Evolutionary conservation across 805 yeast species (phyloP), one percentile per base, ranked within the genome.

Genomic region (Candida manassasensis): DNA sequence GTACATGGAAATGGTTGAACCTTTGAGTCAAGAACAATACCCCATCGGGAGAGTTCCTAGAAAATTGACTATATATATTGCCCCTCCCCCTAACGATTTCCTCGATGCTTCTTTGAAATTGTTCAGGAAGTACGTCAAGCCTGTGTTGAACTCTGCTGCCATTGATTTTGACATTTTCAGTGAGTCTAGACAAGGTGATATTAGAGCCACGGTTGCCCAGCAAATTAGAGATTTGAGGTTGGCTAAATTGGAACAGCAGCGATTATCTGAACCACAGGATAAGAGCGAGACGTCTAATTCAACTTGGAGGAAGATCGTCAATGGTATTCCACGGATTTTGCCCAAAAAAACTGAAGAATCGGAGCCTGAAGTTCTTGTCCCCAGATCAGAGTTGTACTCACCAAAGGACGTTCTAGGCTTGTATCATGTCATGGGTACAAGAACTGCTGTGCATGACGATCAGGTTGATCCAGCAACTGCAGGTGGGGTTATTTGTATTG

Each of bases 21-120:
- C 57, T 11, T 55, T 73, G 29, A 76, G 90, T 10, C 53, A 73
- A 17, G 66, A 55, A 34, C 36, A 55, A 18, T 72, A 74, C 12
- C 52, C 55, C 2, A 57, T 78, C 1, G 61, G 74, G 38, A 68
- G 71, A 36, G 49, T 73, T 14, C 86, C 96, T 2, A 71, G 98
- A 40, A 84, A 81, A 47, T 64, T 93, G 31, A 77, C 84, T 2
- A 79, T 93, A 2, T 89, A 81, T 55, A 73, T 89, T 38, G 95
- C 96, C 0, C 98, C 98, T n/a, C 97, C 97, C 6, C 97, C 98
- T 14, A 84, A 85, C 49, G 97, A 90, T 55, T 85, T 77, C 47
- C 61, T 90, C 32, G 93, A 81, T 27, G 81, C 79, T 38, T 77
- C 90, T 8, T 52, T 84, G 58, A 75, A 72, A 41, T 73, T 84